A percentile compares a stretch with the other conserved stretches of the same genome.
phyloP scores from a whole-genome alignment of 768 basidiomycete species.

The Tubosaeta sp. region DNA sequence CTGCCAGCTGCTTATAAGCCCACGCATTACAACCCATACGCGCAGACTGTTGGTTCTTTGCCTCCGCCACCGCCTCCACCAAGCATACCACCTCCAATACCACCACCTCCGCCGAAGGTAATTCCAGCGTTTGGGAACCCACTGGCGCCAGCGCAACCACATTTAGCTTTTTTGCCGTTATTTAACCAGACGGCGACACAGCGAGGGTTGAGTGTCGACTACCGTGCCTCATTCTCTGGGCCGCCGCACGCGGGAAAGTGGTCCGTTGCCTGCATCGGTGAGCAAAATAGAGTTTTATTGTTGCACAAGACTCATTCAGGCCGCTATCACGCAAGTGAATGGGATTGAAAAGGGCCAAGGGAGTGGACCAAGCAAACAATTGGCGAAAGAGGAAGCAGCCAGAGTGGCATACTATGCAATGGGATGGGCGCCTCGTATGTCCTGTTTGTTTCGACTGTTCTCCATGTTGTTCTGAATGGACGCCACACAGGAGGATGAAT shows the following conservation, averaged over 20 bases:
- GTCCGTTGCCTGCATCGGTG: conserved; percentile 66
- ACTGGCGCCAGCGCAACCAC: conserved; percentile 58
- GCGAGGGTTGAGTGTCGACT: conserved; percentile 58
- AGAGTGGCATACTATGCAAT: conserved; percentile 65
- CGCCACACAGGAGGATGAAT: conserved; percentile 18
- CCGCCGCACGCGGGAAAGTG: conserved; percentile 67
- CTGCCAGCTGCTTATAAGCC: conserved; percentile 16
- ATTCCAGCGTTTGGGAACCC: conserved; percentile 44
- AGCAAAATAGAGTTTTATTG: conserved; percentile 22
- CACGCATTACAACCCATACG: conserved; percentile 30
- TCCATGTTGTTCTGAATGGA: background rate
- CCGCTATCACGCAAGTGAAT: conserved; percentile 45
- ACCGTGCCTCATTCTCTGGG: conserved; percentile 55
- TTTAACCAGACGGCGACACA: conserved; percentile 74
- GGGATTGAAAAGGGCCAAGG: conserved; percentile 66
- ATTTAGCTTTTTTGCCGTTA: conserved; percentile 59
- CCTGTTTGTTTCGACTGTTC: background rate
- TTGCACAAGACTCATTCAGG: background rate
- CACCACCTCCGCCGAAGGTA: conserved; percentile 34
- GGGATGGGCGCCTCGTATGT: conserved; percentile 61
- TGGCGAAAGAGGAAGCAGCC: conserved; percentile 76
- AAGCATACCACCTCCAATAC: conserved; percentile 29
- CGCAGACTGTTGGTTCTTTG: conserved; percentile 9
- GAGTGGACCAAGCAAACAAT: conserved; percentile 63
- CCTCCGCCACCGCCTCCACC: conserved; percentile 24